phyloP scores from a whole-genome alignment of 345 rosid species.

The Garcia nutans region DNA sequence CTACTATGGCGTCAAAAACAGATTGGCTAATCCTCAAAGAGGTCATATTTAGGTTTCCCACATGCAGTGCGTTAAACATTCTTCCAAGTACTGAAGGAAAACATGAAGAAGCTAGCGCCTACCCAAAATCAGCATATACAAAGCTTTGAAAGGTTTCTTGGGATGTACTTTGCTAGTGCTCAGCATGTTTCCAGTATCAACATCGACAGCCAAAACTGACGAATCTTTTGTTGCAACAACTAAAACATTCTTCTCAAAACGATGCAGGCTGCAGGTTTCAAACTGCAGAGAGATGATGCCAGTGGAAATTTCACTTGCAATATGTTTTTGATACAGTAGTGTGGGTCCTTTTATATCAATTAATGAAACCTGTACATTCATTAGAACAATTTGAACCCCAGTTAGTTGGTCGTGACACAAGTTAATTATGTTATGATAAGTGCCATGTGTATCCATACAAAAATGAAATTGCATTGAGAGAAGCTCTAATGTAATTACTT shows the following conservation, averaged over 20 bases:
- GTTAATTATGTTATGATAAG: neutral
- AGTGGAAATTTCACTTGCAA: slow-evolving; percentile 62
- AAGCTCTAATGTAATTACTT: neutral
- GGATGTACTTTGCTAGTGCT: slow-evolving; percentile 63
- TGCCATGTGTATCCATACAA: too few species aligned
- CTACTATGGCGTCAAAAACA: neutral
- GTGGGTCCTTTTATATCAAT: slow-evolving; percentile 59
- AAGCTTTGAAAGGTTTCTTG: slow-evolving; percentile 78
- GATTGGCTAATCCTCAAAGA: neutral
- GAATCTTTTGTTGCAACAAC: slow-evolving; percentile 82
- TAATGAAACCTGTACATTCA: slow-evolving; percentile 55
- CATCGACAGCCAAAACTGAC: slow-evolving; percentile 67
- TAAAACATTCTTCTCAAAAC: slow-evolving; percentile 74
- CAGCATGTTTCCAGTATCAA: slow-evolving; percentile 63
- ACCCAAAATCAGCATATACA: slow-evolving; percentile 78
- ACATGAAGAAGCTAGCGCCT: slow-evolving; percentile 18
- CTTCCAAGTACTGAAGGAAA: neutral
- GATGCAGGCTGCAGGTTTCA: slow-evolving; percentile 63
- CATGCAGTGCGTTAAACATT: neutral
- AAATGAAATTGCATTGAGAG: too few species aligned
- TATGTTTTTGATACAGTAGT: slow-evolving; percentile 51
- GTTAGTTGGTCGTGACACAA: neutral
- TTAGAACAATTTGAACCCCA: neutral
- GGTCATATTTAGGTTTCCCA: neutral
- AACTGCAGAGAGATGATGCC: slow-evolving; percentile 67